Base-by-base conservation (phyloP, 805 yeast genomes). In the Yamadazyma philogaea region DNA sequence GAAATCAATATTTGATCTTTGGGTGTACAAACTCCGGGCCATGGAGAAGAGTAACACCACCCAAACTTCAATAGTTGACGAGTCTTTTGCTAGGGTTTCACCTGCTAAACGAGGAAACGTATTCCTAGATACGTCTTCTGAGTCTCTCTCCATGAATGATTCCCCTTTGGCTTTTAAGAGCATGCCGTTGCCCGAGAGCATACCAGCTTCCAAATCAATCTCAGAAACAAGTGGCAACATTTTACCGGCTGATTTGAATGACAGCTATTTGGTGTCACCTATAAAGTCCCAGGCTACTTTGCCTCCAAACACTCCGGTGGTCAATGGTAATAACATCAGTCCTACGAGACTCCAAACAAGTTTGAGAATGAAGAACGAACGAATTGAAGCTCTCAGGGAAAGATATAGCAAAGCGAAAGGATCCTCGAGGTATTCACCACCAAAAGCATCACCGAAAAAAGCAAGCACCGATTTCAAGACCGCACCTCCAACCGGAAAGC, bases 321-420 rank as follows among this genome's bases (percentile, higher is more conserved):
- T 43, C 2, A 38, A 44, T 7, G 41, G 47, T 2, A 43, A 54
- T 11, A 51, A 66, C 24, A 50, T 56, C 8, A 65, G 71, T 38
- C 72, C 72, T 2, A 54, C 65, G 4, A 60, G 63, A 30, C 52
- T 68, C 14, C 71, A 64, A 45, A 68, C 75, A 0, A 65, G 68
- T 22, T 58, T 63, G 36, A 48, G 68, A 35, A 47, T 68, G 47
- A 59, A 59, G 34, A 56, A 51, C 28, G 66, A 65, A 43, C 55
- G 58, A 30, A 55, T 70, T 30, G 59, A 60, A 21, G 72, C 70
- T 2, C 49, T 68, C 39, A 54, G 62, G 12, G 54, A 55, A 28
- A 65, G 65, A 34, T 69, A 60, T 43, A 60, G 64, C 6, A 50
- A 50, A 28, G 62, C 54, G 7, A 58, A 45, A 30, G 35, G 31